These are phyloP conservation scores for Eutrema yunnanense DNA, from an alignment of 345 rosid species.

Conservation along the genomic window DNA sequence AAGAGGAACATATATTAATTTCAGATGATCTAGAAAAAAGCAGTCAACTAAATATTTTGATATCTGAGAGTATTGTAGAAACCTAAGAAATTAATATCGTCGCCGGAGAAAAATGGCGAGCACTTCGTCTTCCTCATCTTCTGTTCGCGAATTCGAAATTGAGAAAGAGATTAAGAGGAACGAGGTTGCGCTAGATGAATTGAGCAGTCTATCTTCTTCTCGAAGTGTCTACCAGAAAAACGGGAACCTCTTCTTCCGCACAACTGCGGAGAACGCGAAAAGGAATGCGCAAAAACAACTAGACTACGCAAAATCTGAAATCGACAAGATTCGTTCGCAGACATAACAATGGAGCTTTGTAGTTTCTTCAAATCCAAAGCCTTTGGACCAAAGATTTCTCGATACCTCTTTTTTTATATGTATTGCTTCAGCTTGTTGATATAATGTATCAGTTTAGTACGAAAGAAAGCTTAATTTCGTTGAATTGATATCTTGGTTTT, in stretches of 20 bases:
- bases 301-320: slow-evolving; percentile 8
- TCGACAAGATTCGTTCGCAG: slow-evolving; percentile 14
- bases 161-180: slow-evolving; percentile 25
- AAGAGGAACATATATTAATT: neutral
- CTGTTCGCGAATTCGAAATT: slow-evolving; percentile 6
- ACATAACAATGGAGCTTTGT: neutral
- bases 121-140: neutral
- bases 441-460: neutral
- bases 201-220: slow-evolving; percentile 25
- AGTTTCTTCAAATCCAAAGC: neutral
- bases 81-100: neutral
- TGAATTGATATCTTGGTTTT: too few relatives aligned
- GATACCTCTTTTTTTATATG: neutral
- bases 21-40: too few relatives aligned
- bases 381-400: neutral
- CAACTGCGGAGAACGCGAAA: slow-evolving; percentile 15
- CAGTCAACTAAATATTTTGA: too few relatives aligned
- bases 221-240: slow-evolving; percentile 19
- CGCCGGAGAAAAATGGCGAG: slow-evolving; percentile 15
- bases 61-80: neutral
- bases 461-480: too few relatives aligned
- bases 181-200: slow-evolving; percentile 21
- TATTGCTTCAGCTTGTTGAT: neutral
- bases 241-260: slow-evolving; percentile 27
- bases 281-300: slow-evolving; percentile 11